phyloP scores from a whole-genome alignment of 2,329 filamentous ascomycete genomes.

The Raffaelea ambrosiae region DNA sequence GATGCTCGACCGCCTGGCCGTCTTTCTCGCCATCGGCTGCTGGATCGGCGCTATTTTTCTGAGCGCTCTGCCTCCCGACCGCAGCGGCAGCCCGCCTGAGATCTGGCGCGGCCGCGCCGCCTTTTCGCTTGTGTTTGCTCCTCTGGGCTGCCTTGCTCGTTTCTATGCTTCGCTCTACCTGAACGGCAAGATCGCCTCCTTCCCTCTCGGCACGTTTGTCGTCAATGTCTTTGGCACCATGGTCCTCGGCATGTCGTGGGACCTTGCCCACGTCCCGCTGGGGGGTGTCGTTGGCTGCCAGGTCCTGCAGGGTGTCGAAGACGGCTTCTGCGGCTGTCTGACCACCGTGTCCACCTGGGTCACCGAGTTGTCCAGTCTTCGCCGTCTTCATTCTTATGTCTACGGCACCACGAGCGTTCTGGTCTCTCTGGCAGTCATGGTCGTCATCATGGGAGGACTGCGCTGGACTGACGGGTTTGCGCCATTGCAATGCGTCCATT shows the following conservation, averaged over 20 bases:
- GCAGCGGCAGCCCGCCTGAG: constrained; percentile 32
- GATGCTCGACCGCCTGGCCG: constrained; percentile 53
- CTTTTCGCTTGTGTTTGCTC: constrained; percentile 76
- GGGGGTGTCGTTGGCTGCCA: constrained; percentile 52
- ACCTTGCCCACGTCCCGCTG: constrained; percentile 60
- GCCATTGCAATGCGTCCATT: constrained; percentile 27
- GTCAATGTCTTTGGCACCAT: constrained; percentile 73
- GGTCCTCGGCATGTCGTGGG: constrained; percentile 67
- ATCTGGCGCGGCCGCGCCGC: constrained; percentile 67
- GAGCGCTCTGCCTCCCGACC: constrained; percentile 60
- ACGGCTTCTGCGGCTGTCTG: constrained; percentile 60
- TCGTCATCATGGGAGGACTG: constrained; percentile 67
- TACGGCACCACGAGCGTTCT: constrained; percentile 58
- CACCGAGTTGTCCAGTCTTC: constrained; percentile 46
- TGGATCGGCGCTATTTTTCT: constrained; percentile 75
- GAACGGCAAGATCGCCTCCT: constrained; percentile 58
- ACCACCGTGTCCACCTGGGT: constrained; percentile 64
- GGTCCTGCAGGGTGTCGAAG: constrained; percentile 52
- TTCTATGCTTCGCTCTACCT: constrained; percentile 65
- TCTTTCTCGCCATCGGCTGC: constrained; percentile 59
- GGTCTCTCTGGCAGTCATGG: constrained; percentile 48
- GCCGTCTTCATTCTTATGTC: constrained; percentile 48
- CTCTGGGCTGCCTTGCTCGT: constrained; percentile 65
- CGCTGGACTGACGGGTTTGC: constrained; percentile 57
- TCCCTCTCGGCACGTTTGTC: constrained; percentile 78